Base-by-base conservation (phyloP, 1,284 basidiomycete genomes). In the Cutaneotrichosporon sp. region DNA sequence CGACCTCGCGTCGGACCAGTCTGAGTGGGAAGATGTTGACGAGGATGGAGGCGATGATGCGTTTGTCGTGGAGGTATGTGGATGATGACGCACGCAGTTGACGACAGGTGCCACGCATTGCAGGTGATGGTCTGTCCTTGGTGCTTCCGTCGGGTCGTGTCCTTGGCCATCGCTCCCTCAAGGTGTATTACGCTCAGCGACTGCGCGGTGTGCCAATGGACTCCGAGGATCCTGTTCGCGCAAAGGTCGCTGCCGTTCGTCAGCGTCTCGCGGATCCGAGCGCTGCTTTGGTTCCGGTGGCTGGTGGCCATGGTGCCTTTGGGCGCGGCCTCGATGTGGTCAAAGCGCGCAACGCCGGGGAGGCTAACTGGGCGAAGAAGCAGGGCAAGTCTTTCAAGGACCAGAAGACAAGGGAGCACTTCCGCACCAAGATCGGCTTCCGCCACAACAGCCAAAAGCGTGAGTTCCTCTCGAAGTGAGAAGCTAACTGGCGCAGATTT, bases 61-160 rank as follows among this genome's bases (percentile, higher is more conserved):
- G n/a, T 36, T n/a, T 8, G 63, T 77, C 58, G 66, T 58, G 49
- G 63, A 78, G 58, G 67, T 64, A 55, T 59, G 72, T 77, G 62
- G 67, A 69, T 60, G 75, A 70, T 88, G 73, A n/a, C 34, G 68
- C 36, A 31, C 34, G 74, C 69, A 18, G 68, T 64, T 47, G 71
- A 59, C 40, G 0, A 13, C n/a, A 57, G 26, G 10, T 62, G 13
- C 65, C 74, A 8, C 69, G 73, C 2, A 72, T 81, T 21, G 81
- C 81, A 14, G 79, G 83, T 40, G 82, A 83, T 38, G 81, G 88
- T 46, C 88, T 89, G 72, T 96, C 98, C 71, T 88, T 99, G n/a
- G 89, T 97, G 7, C 85, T 99, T 7, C 94, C 97, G 0, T 96
- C 94, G 0, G 97, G 97, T 49, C 87, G 88, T 11, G 88, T 92